A percentile compares a stretch with the other conserved stretches of the same genome.
phyloP scores from a whole-genome alignment of 495 filamentous ascomycete genomes.

The Annulohypoxylon maeteangense region DNA sequence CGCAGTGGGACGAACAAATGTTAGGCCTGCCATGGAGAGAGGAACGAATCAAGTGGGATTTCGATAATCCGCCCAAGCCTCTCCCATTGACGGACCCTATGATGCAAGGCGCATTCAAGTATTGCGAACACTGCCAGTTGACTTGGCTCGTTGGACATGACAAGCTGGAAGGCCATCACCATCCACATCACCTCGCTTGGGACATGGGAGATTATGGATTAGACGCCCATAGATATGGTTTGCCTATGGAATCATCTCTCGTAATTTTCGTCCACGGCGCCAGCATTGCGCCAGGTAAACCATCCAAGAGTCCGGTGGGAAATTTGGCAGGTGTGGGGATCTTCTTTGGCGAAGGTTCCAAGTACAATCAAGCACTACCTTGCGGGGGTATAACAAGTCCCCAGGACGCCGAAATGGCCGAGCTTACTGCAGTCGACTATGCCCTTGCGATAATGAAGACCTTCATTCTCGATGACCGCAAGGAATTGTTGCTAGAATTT shows the following conservation, averaged over 20 bases:
- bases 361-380: not conserved
- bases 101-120: slow-evolving; percentile 10
- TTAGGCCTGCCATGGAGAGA: not conserved
- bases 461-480: not conserved
- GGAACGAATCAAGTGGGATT: slow-evolving; percentile 10
- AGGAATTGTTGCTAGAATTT: not conserved
- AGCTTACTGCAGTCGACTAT: not conserved
- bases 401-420: not conserved
- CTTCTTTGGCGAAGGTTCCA: slow-evolving; percentile 9
- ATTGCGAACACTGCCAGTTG: slow-evolving; percentile 6
- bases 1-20: slow-evolving; percentile 14
- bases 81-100: not conserved
- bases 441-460: not conserved
- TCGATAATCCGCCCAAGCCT: slow-evolving; percentile 9
- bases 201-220: not conserved
- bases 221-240: not conserved
- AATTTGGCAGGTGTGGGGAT: not conserved
- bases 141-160: slow-evolving; percentile 3
- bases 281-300: not conserved
- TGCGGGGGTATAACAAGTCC: not conserved
- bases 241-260: not conserved
- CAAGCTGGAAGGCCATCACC: not conserved
- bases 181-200: slow-evolving; percentile 6
- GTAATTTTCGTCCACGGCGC: not conserved
- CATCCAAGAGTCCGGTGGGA: not conserved